Percentiles rank a stretch among this genome's conserved stretches.
phyloP scores from a whole-genome alignment of 148 eudicot species.

The Chenopodium formosanum region DNA sequence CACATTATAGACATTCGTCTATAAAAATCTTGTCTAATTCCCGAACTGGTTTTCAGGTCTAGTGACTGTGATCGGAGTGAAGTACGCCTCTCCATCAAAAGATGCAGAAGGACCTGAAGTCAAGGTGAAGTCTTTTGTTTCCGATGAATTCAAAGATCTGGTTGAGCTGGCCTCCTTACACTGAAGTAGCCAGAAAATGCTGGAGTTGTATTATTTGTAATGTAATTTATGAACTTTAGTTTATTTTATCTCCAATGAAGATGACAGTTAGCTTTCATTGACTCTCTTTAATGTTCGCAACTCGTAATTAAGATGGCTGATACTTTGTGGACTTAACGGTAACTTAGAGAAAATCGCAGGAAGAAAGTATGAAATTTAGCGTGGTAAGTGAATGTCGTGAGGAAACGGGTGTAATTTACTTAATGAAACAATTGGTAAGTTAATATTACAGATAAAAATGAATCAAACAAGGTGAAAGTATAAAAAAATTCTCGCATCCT shows the following conservation, averaged over 20 bases:
- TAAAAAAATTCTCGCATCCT: too few species aligned
- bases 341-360: too few species aligned
- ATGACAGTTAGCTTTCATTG: neutral
- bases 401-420: too few species aligned
- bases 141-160: conserved; percentile 51
- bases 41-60: conserved; percentile 43
- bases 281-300: neutral
- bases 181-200: conserved; percentile 27
- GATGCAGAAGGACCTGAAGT: conserved; percentile 22
- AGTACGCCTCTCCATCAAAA: conserved; percentile 59
- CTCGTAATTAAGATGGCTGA: too few species aligned
- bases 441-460: too few species aligned
- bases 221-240: neutral
- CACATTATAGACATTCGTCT: neutral
- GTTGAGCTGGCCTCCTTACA: conserved; percentile 53
- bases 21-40: neutral
- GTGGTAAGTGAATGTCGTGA: too few species aligned
- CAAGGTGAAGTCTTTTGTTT: conserved; percentile 65
- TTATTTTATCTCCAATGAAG: neutral
- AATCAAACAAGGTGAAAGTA: too few species aligned
- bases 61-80: conserved; percentile 63
- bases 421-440: too few species aligned
- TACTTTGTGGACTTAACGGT: too few species aligned
- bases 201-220: neutral
- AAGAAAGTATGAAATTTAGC: too few species aligned